Evolutionary conservation across 495 filamentous ascomycete species (phyloP).

Genomic region (Xylaria sp.): DNA sequence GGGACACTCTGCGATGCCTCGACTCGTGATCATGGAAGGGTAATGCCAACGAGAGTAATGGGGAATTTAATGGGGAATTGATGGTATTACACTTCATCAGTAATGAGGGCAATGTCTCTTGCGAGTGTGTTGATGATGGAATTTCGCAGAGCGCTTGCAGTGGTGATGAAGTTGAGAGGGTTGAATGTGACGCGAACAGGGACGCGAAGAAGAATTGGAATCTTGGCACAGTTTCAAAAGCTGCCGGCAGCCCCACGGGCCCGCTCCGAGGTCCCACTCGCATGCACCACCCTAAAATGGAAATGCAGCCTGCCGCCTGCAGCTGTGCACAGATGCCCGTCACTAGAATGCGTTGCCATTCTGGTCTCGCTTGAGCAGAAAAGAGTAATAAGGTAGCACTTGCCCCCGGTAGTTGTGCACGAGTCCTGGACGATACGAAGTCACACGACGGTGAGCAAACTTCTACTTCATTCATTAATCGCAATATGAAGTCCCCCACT

Average conservation of each 20-base stretch:
- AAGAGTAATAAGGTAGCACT: not conserved
- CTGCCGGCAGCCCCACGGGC: conserved; percentile 7
- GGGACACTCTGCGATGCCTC: not conserved
- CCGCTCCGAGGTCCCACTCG: not conserved
- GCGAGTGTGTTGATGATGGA: not conserved
- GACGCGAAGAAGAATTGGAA: not conserved
- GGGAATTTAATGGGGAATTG: too few relatives aligned
- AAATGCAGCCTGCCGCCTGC: not conserved
- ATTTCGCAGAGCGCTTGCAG: not conserved
- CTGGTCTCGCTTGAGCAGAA: not conserved
- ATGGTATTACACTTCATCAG: not conserved
- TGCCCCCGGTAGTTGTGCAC: not conserved
- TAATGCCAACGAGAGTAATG: not conserved
- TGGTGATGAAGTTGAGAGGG: not conserved
- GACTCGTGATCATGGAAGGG: not conserved
- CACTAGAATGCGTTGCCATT: not conserved
- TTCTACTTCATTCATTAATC: not conserved
- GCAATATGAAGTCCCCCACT: not conserved
- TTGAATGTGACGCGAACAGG: not conserved
- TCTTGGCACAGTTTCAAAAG: conserved; percentile 24
- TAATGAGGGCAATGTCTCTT: not conserved
- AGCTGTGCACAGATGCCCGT: not conserved
- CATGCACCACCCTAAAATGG: not conserved
- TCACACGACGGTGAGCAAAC: not conserved
- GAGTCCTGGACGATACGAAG: not conserved